phyloP scores from a whole-genome alignment of 1,284 basidiomycete species.

The Tylopilus orsonianus region DNA sequence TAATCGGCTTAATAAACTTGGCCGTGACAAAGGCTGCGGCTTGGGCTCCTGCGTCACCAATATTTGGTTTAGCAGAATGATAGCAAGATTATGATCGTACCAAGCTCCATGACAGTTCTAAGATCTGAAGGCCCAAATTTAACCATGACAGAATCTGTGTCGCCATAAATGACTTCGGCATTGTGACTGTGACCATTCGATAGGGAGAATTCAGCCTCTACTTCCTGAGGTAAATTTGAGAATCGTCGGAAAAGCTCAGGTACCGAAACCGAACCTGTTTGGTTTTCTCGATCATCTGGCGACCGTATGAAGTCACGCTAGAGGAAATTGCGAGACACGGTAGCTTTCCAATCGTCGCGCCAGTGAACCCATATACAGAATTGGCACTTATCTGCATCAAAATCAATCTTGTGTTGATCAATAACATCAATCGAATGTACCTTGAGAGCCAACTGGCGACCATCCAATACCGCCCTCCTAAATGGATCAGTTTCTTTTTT shows the following conservation, averaged over 20 bases:
- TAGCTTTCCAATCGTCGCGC: constrained; percentile 92
- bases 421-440: constrained; percentile 37
- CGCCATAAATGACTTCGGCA: constrained; percentile 93
- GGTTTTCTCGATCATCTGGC: constrained; percentile 96
- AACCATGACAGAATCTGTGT: constrained; percentile 98
- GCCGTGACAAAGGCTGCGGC: constrained; percentile 91
- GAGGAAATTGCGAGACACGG: constrained; percentile 94
- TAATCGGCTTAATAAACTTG: constrained; percentile 93
- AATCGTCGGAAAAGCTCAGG: not conserved
- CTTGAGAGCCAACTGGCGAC: constrained; percentile 92
- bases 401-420: not conserved
- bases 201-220: constrained; percentile 83
- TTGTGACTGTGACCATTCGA: constrained; percentile 85
- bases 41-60: constrained; percentile 67
- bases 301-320: constrained; percentile 89
- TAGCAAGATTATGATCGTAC: constrained; percentile 40
- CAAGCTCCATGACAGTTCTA: constrained; percentile 82
- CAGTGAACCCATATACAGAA: constrained; percentile 97
- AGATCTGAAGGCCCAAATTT: constrained; percentile 89
- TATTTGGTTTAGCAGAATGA: not conserved
- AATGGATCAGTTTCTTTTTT: constrained; percentile 96
- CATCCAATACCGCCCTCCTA: constrained; percentile 91
- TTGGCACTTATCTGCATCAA: constrained; percentile 84
- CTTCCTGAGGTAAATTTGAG: constrained; percentile 53
- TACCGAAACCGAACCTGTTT: constrained; percentile 59